Base-by-base conservation (phyloP, 169 alveolate genomes). In the Plasmodium gonderi region DNA sequence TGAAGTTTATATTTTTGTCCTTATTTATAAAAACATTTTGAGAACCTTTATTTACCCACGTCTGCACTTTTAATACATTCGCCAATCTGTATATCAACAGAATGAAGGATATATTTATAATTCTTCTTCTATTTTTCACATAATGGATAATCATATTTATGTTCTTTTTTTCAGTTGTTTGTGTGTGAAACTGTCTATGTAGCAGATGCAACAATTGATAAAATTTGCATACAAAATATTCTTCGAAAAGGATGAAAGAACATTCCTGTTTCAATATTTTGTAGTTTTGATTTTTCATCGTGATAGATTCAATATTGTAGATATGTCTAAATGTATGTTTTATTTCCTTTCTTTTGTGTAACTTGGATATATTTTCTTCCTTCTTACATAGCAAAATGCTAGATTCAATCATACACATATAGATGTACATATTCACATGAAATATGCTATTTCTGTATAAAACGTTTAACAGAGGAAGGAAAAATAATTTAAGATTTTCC, bases 401-500 rank as follows among this genome's bases (percentile, higher is more conserved):
- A 11, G 89, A 87, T 20, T 38, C 64, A 38, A 87, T 23, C 79
- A 87, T 60, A 78, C 64, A 76, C 72, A 87, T 17, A 87, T 87
- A 77, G 14, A 77, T 75, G 49, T 87, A 60, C 69, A 87, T 20
- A 45, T 87, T 87, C 49, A 87, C 36, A 87, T 45, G 69, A n/a
- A 76, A 14, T 12, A 77, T 33, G 47, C 80, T 42, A 29, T 33
- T 51, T 44, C 49, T 23, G 44, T 87, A 87, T 38, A 87, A 20
- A n/a, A 44, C 79, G 8, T 67, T 33, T 36, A 87, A 29, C 29
- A 87, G 68, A 31, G 79, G 74, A 6, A 65, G 79, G n/a, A 87
- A 87, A 29, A 87, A 87, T 14, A 14, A 6, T 76, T 87, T 87
- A n/a, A 87, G 20, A 77, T 87, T 87, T 12, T 87, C 93, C 49